Base-by-base conservation (phyloP, 2,329 filamentous ascomycete species). In the Hansfordia pulvinata region DNA sequence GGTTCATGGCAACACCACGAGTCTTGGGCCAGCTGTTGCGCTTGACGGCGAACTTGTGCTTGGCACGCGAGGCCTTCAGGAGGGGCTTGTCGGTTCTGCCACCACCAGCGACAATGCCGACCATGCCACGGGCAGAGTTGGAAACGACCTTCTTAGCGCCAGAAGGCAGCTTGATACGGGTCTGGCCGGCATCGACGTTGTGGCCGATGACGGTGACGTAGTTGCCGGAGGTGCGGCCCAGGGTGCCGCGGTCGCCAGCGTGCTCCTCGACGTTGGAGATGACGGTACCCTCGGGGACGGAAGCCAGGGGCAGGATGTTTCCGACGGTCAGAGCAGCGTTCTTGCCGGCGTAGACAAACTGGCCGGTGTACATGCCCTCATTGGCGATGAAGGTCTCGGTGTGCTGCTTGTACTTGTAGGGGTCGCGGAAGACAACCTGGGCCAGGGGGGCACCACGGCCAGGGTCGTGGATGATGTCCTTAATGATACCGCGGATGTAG, bases 1-100 rank as follows among this genome's bases (percentile, higher is more conserved):
- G 90, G 73, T 98, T 98, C 90, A 98, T 98, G 66, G 90, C 90
- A 79, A 98, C 90, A 94, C 90, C 90, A 90, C 90, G 88, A 75
- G 90, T 98, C 83, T 93, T 94, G 68, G 90, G 90, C 90, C 90
- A 98, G 58, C 77, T 88, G 84, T 98, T 96, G 60, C 90, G 85
- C 85, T 98, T 98, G 70, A 94, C 92, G 50, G 86, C 85, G 70
- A 93, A 98, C 82, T 98, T 98, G 62, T 96, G 88, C 84, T 96
- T 98, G 56, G 90, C 90, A 59, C 90, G 84, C 55, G 88, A 96
- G 54, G 90, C 90, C 88, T 98, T 98, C 54, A 98, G 72, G 60
- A 98, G 73, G 52, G 90, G 90, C 77, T 98, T 98, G 75, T 98
- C 90, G 62, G 90, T 98, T 71, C 90, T 81, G 62, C 90, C 90